Conservation (phyloP, 208 protist genomes). For the Leishmania major region DNA sequence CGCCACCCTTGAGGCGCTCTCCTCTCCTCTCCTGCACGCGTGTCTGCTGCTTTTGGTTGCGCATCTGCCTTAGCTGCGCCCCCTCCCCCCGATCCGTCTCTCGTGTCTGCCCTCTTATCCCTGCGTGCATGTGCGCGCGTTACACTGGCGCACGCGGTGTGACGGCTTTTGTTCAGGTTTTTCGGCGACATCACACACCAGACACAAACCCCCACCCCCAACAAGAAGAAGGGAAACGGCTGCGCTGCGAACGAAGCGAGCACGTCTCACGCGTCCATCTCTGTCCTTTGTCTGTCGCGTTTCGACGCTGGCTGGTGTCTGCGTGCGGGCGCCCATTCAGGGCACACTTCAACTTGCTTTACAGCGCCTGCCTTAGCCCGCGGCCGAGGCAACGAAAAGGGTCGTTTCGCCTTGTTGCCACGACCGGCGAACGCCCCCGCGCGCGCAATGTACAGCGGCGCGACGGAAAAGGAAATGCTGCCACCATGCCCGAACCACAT, state of each 20-base stretch:
- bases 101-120: background rate
- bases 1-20: background rate
- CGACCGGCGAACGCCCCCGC: background rate
- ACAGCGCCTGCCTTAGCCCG: background rate
- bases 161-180: background rate
- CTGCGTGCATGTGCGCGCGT: background rate
- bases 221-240: no score
- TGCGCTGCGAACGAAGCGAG: background rate
- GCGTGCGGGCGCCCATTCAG: background rate
- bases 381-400: background rate
- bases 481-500: background rate
- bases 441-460: background rate
- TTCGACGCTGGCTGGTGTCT: background rate
- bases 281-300: background rate
- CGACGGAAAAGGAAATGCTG: slow-evolving; percentile 7
- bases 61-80: background rate
- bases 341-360: background rate
- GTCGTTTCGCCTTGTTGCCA: background rate
- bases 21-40: background rate
- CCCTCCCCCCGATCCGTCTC: background rate
- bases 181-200: background rate
- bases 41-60: background rate
- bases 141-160: background rate
- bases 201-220: no score
- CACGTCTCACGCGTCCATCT: background rate